These are phyloP conservation scores for Phytopythium delawarense DNA, from an alignment of 352 stramenopile species.

Conservation along the genomic window DNA sequence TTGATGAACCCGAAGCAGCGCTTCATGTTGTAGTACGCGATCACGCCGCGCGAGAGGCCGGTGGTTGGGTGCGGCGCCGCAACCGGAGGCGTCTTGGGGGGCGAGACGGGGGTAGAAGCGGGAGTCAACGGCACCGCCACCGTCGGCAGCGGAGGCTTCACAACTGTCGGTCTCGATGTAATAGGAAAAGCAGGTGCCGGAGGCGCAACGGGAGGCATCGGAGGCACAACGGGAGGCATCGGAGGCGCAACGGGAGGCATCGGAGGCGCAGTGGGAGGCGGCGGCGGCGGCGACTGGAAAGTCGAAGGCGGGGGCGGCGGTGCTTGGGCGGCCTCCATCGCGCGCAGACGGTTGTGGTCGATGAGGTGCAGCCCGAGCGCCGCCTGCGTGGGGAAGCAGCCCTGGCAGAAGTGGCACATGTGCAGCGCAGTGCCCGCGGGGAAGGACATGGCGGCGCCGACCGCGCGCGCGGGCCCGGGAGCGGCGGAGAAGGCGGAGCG, in stretches of 20 bases:
- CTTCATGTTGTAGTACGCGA: neutral
- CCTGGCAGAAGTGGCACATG: constrained; percentile 1
- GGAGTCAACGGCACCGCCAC: neutral
- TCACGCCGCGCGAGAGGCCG: neutral
- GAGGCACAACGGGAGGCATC: too few species aligned
- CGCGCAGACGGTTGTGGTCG: neutral
- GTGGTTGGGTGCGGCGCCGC: neutral
- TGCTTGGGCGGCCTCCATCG: neutral
- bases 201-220: neutral
- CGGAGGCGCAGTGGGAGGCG: neutral
- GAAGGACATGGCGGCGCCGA: neutral
- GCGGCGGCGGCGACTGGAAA: neutral
- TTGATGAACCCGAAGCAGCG: neutral
- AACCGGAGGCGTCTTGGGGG: neutral
- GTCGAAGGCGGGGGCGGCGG: neutral
- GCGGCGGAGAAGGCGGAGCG: neutral
- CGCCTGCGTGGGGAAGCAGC: neutral
- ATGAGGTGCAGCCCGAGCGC: constrained; percentile 3
- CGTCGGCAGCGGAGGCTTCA: neutral
- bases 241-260: neutral
- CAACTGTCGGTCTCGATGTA: neutral
- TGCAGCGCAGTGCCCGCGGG: neutral
- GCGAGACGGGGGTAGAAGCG: neutral
- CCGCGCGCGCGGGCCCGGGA: neutral
- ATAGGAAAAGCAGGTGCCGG: neutral